Percentiles rank a stretch among this genome's conserved stretches.
phyloP scores from a whole-genome alignment of 78 protist species.

The Capsaspora owczarzaki region DNA sequence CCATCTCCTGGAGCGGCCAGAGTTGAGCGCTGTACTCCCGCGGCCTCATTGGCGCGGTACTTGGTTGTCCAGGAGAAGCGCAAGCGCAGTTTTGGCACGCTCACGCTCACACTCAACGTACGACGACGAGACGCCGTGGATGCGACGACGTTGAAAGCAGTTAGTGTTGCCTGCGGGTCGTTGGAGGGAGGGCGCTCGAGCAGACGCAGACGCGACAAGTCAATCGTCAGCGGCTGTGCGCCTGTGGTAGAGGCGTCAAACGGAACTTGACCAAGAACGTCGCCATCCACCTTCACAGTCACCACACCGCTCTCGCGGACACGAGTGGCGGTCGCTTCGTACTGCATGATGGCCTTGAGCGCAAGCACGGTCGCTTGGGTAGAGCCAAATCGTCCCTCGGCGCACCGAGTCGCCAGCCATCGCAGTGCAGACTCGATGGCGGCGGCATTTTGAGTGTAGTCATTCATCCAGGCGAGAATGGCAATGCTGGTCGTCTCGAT shows the following conservation, averaged over 20 bases:
- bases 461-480: constrained; percentile 13
- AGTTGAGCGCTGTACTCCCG: too few species aligned
- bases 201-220: too few species aligned
- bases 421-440: neutral
- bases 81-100: too few species aligned
- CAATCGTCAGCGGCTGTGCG: neutral
- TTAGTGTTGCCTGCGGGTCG: too few species aligned
- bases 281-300: neutral
- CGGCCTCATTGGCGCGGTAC: too few species aligned
- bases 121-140: too few species aligned
- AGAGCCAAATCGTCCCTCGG: constrained; percentile 14
- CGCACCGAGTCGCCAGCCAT: constrained; percentile 7
- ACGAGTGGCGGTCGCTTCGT: neutral
- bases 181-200: too few species aligned
- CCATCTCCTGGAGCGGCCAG: neutral
- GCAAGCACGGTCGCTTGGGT: constrained; percentile 42
- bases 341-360: constrained; percentile 21
- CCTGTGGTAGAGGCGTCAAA: neutral
- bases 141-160: too few species aligned
- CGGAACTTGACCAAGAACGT: neutral
- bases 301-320: neutral
- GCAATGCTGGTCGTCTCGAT: constrained; percentile 23
- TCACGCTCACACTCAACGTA: too few species aligned
- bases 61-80: too few species aligned
- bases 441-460: neutral